Evolutionary conservation across 2,329 filamentous ascomycete genomes (phyloP).

Genomic region (Cylindrodendrum hubeiense): DNA sequence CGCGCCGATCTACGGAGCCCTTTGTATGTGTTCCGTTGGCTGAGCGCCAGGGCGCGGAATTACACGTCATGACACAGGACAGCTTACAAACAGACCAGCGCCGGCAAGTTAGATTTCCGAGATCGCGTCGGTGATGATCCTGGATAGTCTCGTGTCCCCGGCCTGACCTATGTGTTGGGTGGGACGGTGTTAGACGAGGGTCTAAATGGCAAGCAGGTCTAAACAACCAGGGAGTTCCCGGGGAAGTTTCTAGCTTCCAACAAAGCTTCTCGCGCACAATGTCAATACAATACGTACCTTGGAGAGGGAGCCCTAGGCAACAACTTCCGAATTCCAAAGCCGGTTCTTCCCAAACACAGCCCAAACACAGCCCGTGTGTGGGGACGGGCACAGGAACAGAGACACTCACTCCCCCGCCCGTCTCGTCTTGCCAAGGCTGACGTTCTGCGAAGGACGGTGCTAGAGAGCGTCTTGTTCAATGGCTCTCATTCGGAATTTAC

Average conservation of each 20-base stretch:
- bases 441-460: not conserved
- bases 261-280: too few species aligned
- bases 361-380: too few species aligned
- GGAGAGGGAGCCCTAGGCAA: not conserved
- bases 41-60: not conserved
- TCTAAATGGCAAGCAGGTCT: not conserved
- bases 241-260: not conserved
- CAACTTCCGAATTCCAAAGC: not conserved
- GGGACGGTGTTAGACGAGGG: not conserved
- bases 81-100: not conserved
- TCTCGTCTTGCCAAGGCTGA: not conserved
- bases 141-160: not conserved
- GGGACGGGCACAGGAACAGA: not conserved
- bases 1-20: not conserved
- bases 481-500: not conserved
- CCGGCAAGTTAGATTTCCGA: conserved; percentile 11
- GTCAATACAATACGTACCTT: not conserved
- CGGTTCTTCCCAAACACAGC: not conserved
- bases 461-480: too few species aligned
- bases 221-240: not conserved
- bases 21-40: not conserved
- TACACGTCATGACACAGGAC: not conserved
- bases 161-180: not conserved
- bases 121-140: conserved; percentile 5
- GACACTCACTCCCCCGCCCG: not conserved